Evolutionary conservation across 164 flowering plant genomes (phyloP), one percentile per base, ranked within the genome.

Genomic region (Nelumbo lutea): DNA sequence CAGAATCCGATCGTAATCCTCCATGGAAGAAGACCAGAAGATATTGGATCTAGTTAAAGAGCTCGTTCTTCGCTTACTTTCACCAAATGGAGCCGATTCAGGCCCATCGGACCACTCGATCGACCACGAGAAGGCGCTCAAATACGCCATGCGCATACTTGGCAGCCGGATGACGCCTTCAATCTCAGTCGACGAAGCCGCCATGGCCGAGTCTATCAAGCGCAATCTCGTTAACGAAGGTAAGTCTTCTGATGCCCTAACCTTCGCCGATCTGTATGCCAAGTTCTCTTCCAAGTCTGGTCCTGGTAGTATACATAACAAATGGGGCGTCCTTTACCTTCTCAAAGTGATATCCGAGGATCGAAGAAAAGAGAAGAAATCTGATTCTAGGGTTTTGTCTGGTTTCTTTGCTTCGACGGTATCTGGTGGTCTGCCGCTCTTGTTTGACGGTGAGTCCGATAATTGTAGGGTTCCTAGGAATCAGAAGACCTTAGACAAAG

Each of bases 181-280:
- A 7, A 76, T 91, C 65, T 75, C 96, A 7, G 74, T 85, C 5
- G 99, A 93, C 68, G 87, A 90, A 48, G 73, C 90, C 56, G 88
- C 98, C 66, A 80, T 96, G 77, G 96, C 92, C 3, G 98, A 96
- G 64, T 85, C 98, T 72, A 82, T 93, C 84, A 96, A 90, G 83
- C 90, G 97, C 38, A 86, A 78, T 1, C 90, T 93, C 65, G 98
- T 88, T 67, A 81, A 86, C 56, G 84, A 87, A 70, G 98, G 98
- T 78, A 87, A 84, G 69, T 88, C 98, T 60, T 90, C 96, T 27
- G 83, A 87, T 48, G 98, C 98, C 70, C 87, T 93, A 55, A 77
- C 88, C 60, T 93, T 96, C 59, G 84, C 96, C n/a, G 98, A 96
- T 75, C 85, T 96, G 2, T 91, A 80, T 74, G 52, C 87, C 52